Conservation (phyloP, 2,329 filamentous ascomycete genomes). For the Aspergillus chevalieri region DNA sequence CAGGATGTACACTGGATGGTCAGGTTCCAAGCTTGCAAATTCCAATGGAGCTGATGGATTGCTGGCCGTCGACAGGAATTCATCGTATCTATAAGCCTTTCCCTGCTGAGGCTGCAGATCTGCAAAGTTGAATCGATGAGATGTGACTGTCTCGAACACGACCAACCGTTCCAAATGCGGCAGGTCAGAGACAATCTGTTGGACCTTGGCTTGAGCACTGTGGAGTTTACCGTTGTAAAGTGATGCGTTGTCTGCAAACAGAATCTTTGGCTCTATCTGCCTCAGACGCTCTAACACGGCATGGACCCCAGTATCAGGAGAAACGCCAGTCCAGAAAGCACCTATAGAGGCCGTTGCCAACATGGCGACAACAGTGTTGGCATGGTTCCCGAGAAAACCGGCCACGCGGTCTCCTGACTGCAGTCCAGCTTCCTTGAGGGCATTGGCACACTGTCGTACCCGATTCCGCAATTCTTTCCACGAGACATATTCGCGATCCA, state of each 20-base stretch:
- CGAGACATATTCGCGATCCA: constrained; percentile 56
- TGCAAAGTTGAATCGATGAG: constrained; percentile 30
- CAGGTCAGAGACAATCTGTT: constrained; percentile 66
- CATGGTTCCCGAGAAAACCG: constrained; percentile 82
- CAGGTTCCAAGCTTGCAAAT: constrained; percentile 74
- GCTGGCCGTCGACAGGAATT: constrained; percentile 42
- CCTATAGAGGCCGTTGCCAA: constrained; percentile 75
- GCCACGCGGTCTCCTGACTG: constrained; percentile 56
- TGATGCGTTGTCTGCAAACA: constrained; percentile 83
- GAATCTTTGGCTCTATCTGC: constrained; percentile 74
- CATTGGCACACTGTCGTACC: constrained; percentile 66
- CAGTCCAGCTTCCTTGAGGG: constrained; percentile 62
- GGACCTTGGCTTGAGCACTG: constrained; percentile 70
- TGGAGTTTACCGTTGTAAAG: constrained; percentile 90
- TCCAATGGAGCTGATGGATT: constrained; percentile 39
- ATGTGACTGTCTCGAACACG: constrained; percentile 61
- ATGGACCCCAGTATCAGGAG: constrained; percentile 84
- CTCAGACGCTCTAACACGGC: constrained; percentile 80
- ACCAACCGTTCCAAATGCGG: constrained; percentile 64
- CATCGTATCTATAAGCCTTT: constrained; percentile 34
- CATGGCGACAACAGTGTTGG: constrained; percentile 81
- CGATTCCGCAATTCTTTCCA: constrained; percentile 76
- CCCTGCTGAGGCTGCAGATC: constrained; percentile 32
- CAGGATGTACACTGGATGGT: constrained; percentile 87
- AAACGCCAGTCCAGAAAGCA: constrained; percentile 88